A percentile compares a stretch with the other conserved stretches of the same genome.
Conservation (phyloP, 2,329 filamentous ascomycete species). For the Pezizomycotina sp. region DNA sequence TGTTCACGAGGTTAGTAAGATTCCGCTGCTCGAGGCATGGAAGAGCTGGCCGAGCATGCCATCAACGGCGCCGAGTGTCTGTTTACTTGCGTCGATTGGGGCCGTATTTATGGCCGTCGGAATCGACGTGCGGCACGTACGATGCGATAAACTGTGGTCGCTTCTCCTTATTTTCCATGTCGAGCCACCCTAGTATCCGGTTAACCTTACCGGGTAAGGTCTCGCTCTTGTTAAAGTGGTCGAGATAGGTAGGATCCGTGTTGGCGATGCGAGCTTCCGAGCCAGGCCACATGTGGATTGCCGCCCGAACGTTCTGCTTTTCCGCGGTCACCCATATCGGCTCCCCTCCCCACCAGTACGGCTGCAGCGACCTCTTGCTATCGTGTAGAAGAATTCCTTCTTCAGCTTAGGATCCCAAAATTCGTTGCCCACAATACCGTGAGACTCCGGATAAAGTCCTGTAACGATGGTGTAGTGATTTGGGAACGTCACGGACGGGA, state of each 20-base stretch:
- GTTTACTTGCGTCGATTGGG: constrained; percentile 89
- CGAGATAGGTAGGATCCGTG: constrained; percentile 63
- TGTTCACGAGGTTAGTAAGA: constrained; percentile 74
- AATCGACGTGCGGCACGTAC: constrained; percentile 86
- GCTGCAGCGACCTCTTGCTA: constrained; percentile 54
- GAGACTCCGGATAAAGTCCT: constrained; percentile 77
- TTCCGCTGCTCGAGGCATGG: constrained; percentile 63
- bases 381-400: constrained; percentile 80
- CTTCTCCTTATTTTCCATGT: too few species aligned
- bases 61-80: constrained; percentile 67
- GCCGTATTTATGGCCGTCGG: constrained; percentile 70
- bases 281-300: constrained; percentile 97
- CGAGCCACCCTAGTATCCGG: constrained; percentile 65
- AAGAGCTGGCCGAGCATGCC: constrained; percentile 65
- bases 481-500: constrained; percentile 91
- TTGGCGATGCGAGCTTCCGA: constrained; percentile 70
- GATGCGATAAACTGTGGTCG: constrained; percentile 83
- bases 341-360: constrained; percentile 90
- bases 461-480: constrained; percentile 92
- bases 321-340: constrained; percentile 91
- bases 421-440: constrained; percentile 82
- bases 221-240: constrained; percentile 70
- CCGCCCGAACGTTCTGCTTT: constrained; percentile 56
- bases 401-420: constrained; percentile 73
- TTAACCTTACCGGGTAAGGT: constrained; percentile 56